Evolutionary conservation across 768 basidiomycete genomes (phyloP), one percentile per base, ranked within the genome.

Genomic region (Suillus placidus): DNA sequence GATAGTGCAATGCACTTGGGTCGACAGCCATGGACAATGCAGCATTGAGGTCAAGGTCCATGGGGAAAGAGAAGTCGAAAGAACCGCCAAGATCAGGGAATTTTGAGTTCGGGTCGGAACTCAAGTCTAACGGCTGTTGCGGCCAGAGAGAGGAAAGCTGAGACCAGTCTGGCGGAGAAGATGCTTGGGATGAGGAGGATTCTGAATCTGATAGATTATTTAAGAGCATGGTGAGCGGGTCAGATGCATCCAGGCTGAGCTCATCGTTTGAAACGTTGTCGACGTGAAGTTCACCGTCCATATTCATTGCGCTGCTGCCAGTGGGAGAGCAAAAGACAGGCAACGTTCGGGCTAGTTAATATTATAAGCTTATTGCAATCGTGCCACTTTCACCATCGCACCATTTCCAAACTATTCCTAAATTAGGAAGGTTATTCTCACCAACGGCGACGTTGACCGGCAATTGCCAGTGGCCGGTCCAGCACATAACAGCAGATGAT

Each of bases 11-110:
- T 8, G 84, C 79, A 69, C 80, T 87, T 37, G 91, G 90, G 65
- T 92, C 88, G 62, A 92, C 82, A 1, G 84, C 83, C 69, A 87
- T 82, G 23, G 84, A 77, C 38, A 77, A 43, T 23, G 72, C 68
- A 2, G 72, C 66, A 72, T 82, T 79, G 63, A 88, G 86, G 71
- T 90, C 88, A 75, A 90, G 81, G 75, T 88, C 86, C 83, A 88
- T 85, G 73, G 74, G 66, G 73, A 82, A 65, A 30, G 78, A 71
- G 60, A 82, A 76, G 72, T 73, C 76, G 70, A 72, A 84, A 67
- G 73, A 83, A 68, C 73, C 32, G 69, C 70, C 68, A 79, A 86
- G 60, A 81, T 81, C 66, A 58, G 65, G 45, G 79, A 73, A 51
- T 83, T 84, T 65, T 71, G 62, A 23, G 52, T 76, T 71, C 60